Percentiles rank a stretch among this genome's conserved stretches.
Conservation (phyloP, 2,329 filamentous ascomycete species). For the Ceratocystiopsis sp. region DNA sequence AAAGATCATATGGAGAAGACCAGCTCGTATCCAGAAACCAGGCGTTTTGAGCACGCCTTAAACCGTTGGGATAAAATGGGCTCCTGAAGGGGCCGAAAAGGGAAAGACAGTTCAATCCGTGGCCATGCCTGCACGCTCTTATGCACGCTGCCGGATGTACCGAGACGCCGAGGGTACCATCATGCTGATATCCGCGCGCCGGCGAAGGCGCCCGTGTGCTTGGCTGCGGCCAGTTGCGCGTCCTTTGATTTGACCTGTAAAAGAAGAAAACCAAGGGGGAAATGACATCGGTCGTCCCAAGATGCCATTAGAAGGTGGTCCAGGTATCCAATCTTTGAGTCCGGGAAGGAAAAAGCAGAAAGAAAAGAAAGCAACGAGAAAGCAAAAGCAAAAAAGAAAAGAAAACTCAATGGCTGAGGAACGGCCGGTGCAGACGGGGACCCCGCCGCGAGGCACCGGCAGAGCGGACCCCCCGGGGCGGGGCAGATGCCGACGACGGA, state of each 20-base stretch:
- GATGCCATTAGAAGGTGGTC: background rate
- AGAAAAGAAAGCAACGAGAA: no score
- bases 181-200: slow-evolving; percentile 3
- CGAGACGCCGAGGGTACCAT: slow-evolving; percentile 2
- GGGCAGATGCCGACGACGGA: background rate
- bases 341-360: no score
- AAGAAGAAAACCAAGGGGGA: background rate
- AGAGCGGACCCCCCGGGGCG: background rate
- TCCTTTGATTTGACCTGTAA: slow-evolving; percentile 7
- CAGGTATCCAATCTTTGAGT: background rate
- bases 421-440: background rate
- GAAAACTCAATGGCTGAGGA: slow-evolving; percentile 1
- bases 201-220: slow-evolving; percentile 1
- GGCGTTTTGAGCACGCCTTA: no score
- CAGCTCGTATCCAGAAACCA: no score
- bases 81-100: no score
- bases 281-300: no score
- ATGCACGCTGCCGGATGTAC: slow-evolving; percentile 4
- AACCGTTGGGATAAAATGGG: no score
- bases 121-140: no score
- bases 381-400: no score
- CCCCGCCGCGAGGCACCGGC: background rate
- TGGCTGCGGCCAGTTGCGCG: no score
- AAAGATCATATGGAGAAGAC: no score
- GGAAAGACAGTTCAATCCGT: no score